A percentile compares a stretch with the other conserved stretches of the same genome.
Evolutionary conservation across 2,329 filamentous ascomycete genomes (phyloP).

Genomic region (Ceratocystis colombiana): DNA sequence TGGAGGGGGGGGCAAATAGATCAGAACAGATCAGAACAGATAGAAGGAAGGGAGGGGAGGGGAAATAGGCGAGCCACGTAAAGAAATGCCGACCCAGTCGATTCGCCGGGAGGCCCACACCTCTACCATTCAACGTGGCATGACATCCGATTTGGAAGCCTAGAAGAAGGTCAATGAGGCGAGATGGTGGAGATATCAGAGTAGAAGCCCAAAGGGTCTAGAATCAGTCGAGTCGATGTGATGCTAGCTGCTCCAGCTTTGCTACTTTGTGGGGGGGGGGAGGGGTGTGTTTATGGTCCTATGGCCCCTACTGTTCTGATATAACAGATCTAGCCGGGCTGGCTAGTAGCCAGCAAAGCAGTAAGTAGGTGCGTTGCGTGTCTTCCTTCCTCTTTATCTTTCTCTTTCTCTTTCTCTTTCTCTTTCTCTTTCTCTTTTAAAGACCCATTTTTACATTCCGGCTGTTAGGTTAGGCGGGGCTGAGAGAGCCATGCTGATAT

Average conservation of each 20-base stretch:
- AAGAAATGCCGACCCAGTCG: neutral
- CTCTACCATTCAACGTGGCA: conserved; percentile 2
- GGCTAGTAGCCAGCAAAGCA: neutral
- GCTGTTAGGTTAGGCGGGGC: neutral
- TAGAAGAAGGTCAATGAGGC: neutral
- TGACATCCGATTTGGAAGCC: neutral
- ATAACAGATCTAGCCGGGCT: neutral
- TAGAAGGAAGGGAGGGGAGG: neutral
- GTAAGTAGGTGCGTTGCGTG: neutral
- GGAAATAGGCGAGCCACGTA: conserved; percentile 9
- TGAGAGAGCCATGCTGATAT: neutral
- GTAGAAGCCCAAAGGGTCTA: too few species aligned
- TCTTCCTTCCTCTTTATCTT: neutral
- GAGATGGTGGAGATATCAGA: neutral
- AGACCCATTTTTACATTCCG: conserved; percentile 2
- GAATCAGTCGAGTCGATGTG: neutral
- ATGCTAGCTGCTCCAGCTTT: neutral
- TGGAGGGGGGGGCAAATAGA: neutral
- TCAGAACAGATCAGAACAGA: neutral
- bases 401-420: too few species aligned
- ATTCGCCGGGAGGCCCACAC: neutral
- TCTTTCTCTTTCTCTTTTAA: neutral
- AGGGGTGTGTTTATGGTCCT: too few species aligned
- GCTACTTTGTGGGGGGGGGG: too few species aligned
- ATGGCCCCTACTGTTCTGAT: neutral